Percentiles rank a stretch among this genome's conserved stretches.
Conservation (phyloP, 495 filamentous ascomycete genomes). For the Podospora anserina region DNA sequence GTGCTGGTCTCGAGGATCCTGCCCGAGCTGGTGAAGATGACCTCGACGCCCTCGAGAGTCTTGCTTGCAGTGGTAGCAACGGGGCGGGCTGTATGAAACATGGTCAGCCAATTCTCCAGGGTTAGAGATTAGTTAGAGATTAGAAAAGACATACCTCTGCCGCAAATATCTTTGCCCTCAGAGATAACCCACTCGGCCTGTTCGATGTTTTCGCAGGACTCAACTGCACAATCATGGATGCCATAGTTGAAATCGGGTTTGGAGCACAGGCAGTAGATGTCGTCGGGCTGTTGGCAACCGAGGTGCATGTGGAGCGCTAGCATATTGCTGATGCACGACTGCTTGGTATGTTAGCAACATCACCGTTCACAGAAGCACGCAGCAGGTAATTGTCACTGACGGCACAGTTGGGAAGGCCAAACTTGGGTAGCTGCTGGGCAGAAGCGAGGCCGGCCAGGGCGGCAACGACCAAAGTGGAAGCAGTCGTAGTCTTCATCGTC, state of each 20-base stretch:
- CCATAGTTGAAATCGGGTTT: constrained; percentile 20
- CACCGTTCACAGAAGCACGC: not conserved
- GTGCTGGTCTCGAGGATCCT: not conserved
- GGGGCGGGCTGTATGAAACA: not conserved
- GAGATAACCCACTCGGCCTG: not conserved
- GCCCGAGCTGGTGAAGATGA: not conserved
- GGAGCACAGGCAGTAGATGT: constrained; percentile 18
- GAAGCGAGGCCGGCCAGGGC: not conserved
- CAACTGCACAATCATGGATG: constrained; percentile 19
- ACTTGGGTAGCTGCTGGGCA: not conserved
- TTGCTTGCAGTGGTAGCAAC: not conserved
- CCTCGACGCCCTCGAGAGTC: constrained; percentile 1
- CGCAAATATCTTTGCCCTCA: constrained; percentile 12
- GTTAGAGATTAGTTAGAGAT: not conserved
- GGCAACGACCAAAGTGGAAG: not conserved
- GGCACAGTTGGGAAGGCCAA: constrained; percentile 14
- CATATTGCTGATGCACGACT: constrained; percentile 25
- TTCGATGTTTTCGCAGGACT: constrained; percentile 13
- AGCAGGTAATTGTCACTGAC: constrained; percentile 3
- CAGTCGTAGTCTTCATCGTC: not conserved
- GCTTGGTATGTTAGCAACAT: constrained; percentile 3
- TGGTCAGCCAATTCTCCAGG: not conserved
- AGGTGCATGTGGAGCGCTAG: constrained; percentile 11
- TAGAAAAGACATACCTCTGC: constrained; percentile 6
- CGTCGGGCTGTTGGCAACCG: constrained; percentile 16